Evolutionary conservation across 331 rosid species (phyloP).

Genomic region (Telfairia occidentalis): DNA sequence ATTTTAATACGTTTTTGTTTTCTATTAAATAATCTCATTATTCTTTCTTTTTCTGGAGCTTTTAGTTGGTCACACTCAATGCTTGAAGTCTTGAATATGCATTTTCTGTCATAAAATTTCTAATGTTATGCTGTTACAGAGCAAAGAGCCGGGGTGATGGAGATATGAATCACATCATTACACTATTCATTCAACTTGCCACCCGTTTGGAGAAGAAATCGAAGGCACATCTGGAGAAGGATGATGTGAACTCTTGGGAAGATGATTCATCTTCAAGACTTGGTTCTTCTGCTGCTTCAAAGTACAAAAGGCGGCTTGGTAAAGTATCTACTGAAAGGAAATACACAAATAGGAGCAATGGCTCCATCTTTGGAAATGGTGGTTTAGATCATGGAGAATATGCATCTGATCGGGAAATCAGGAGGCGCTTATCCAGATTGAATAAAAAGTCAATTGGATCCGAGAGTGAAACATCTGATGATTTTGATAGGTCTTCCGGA

Average conservation of each 20-base stretch:
- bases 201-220: constrained; percentile 54
- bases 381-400: constrained; percentile 52
- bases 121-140: constrained; percentile 32
- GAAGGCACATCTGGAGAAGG: constrained; percentile 49
- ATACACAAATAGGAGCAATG: constrained; percentile 54
- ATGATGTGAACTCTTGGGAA: constrained; percentile 53
- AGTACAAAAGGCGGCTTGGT: constrained; percentile 57
- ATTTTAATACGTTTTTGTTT: neutral
- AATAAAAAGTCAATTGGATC: constrained; percentile 67
- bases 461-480: constrained; percentile 89
- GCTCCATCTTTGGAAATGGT: constrained; percentile 35
- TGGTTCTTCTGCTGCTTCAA: constrained; percentile 37
- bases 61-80: neutral
- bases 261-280: constrained; percentile 32
- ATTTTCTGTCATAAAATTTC: neutral
- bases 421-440: constrained; percentile 67
- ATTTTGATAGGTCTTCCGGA: constrained; percentile 58
- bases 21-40: neutral
- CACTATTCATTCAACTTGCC: constrained; percentile 70
- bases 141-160: constrained; percentile 75
- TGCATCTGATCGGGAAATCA: constrained; percentile 80
- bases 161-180: constrained; percentile 54
- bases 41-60: neutral
- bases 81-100: neutral
- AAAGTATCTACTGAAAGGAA: constrained; percentile 56